Evolutionary conservation across 2,329 filamentous ascomycete genomes (phyloP), one percentile per base, ranked within the genome.

Genomic region (Plenodomus biglobosus): DNA sequence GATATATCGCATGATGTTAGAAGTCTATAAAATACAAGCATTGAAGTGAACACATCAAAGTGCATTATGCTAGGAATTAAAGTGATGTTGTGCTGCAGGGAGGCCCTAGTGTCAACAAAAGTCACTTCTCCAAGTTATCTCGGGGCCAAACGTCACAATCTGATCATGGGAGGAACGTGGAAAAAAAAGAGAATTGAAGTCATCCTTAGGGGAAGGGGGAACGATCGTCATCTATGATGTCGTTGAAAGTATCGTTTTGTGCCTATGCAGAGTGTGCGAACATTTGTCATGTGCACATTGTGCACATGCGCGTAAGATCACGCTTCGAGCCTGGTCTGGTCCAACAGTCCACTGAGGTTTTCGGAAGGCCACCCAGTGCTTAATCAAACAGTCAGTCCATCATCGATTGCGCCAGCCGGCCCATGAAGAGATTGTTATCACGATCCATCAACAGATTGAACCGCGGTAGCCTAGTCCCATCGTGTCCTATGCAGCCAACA

Each of bases 401-500:
- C 15, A 24, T 24, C 22, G 22, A 24, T 24, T 5, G 22, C 10
- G 22, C 22, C 22, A 24, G 22, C 22, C 22, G 22, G 10, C 22
- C 10, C 22, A 24, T 24, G 10, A 5, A 24, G 22, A 24, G 22
- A 37, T 34, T 48, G 41, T 41, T 10, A 32, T 21, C 48, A n/a
- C n/a, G n/a, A 39, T 42, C 40, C 17, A 32, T 32, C 27, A 11
- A 32, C 7, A 32, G 27, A 15, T 11, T 8, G 13, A 32, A 32
- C 27, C 27, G 27, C 27, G 15, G 27, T 32, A 32, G 27, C 27
- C 15, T 15, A 15, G 27, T 32, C 27, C 27, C 27, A 32, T 32
- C 27, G 15, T 32, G 27, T 15, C 13, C 27, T 11, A 54, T 55
- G 53, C 56, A 61, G 50, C 55, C 56, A 53, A 51, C 51, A 48